Evolutionary conservation across 805 yeast genomes (phyloP), one percentile per base, ranked within the genome.

Genomic region (Ogataea glucozyma): DNA sequence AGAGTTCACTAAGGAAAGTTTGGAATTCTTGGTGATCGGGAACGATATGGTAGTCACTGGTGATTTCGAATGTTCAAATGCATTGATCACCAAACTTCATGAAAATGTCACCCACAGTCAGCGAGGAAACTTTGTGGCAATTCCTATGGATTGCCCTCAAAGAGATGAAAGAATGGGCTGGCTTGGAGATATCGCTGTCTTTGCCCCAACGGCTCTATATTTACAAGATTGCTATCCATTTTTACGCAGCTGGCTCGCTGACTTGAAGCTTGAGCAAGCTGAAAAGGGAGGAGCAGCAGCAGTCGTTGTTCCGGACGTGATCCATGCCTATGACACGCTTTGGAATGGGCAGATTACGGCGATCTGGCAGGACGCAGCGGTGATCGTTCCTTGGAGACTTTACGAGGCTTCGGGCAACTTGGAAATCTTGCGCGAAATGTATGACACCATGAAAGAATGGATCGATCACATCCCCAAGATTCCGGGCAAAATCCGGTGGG

Each of bases 71-170:
- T 51, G 59, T 26, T 54, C 58, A 8, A 39, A 56, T 27, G 19
- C 22, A 12, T n/a, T 38, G 30, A 19, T 56, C 5, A 55, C 52
- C 33, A 30, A 43, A 29, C 43, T 56, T 12, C 50, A 49, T 22
- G 31, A 34, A 17, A 56, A 55, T 23, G 51, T 52, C 9, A 31
- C 48, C 36, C 46, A 48, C 40, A 52, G 59, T 26, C 52, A 51
- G 49, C 43, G 55, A 27, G 57, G 61, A 13, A 57, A 57, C 40
- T 57, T 57, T 32, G 40, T 56, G 12, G 39, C 56, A 10, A 45
- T 57, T 27, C 61, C 61, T 3, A 48, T 52, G n/a, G 61, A 57
- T 41, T 57, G 61, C 35, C 61, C 61, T 5, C 62, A 57, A 42
- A 46, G 62, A 34, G 62, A 57, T 37, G 62, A 57, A 31, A 46